Base-by-base conservation (phyloP, 257 asterid genomes). In the Plantago elongata region DNA sequence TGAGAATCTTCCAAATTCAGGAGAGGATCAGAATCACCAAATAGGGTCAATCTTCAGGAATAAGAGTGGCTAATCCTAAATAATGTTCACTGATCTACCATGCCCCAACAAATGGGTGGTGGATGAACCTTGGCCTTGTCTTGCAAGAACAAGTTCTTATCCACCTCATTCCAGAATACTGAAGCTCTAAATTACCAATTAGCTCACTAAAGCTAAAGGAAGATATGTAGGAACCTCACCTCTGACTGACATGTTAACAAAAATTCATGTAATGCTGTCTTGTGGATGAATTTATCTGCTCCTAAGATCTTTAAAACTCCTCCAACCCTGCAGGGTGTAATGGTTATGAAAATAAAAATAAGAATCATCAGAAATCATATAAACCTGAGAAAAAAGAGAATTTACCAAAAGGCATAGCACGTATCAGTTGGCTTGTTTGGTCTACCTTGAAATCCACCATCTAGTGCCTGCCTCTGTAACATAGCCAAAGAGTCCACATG, bases 371-470 rank as follows among this genome's bases (percentile, higher is more conserved):
- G 5, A 65, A 45, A 13, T 58, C n/a, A 45, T 17, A 54, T n/a
- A 54, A 51, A 52, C 11, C 5, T 14, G 34, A 52, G 57, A 62
- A 47, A 37, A 15, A 42, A 13, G 29, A 13, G 57, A 44, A 66
- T 80, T 43, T 69, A 93, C 99, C 97, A 93, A 70, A 93, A 93
- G 55, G 99, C 97, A 72, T 93, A 93, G 61, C 97, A 93, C 0
- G 99, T 85, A 73, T 93, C 99, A 8, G 85, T 62, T 47, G 91
- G 80, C 78, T 93, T 93, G 78, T 93, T 93, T 29, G 81, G 74
- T 75, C 99, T 80, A 68, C 99, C 99, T 69, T 84, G 95, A 70
- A 87, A 89, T 47, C 99, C 97, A 9, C 99, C 97, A 79, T 87
- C 89, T 13, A 40, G 45, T 37, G 82, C 94, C 77, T 89, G 99